These are phyloP conservation scores for Fusarium equiseti DNA, from an alignment of 2,329 filamentous ascomycete species.

Conservation along the genomic window DNA sequence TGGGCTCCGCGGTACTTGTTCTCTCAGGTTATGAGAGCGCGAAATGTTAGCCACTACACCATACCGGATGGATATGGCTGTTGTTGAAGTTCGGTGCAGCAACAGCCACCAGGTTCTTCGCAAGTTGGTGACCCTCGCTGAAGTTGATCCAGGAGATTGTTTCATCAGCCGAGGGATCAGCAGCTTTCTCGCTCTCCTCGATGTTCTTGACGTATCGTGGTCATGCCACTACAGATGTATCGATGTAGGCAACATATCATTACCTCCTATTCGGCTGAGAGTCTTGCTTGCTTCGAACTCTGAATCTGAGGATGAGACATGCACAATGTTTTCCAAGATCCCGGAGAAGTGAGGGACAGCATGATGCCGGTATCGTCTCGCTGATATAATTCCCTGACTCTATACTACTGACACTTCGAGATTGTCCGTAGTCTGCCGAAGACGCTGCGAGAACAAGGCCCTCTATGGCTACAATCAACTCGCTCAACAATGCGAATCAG, in stretches of 20 bases:
- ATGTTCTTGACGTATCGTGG: neutral
- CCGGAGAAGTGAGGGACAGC: too few relatives aligned
- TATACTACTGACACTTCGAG: neutral
- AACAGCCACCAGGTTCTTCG: neutral
- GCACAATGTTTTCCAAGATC: neutral
- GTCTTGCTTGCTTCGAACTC: neutral
- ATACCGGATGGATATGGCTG: constrained; percentile 45
- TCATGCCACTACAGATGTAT: neutral
- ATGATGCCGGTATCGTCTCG: neutral
- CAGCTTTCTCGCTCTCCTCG: fast-evolving
- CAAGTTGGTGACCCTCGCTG: fast-evolving
- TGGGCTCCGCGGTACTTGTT: constrained; percentile 40
- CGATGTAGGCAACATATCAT: neutral
- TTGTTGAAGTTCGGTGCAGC: fast-evolving
- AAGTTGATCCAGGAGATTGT: neutral
- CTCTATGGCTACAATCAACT: neutral
- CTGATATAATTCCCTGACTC: fast-evolving
- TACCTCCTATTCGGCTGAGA: neutral
- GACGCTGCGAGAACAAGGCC: neutral
- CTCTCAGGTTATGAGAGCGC: constrained; percentile 46
- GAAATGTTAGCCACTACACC: constrained; percentile 51
- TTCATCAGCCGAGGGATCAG: neutral
- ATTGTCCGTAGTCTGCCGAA: neutral
- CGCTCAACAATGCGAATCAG: fast-evolving
- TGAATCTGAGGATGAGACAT: neutral